A percentile compares a stretch with the other conserved stretches of the same genome.
These are phyloP conservation scores for Protomyces inundatus DNA, from an alignment of 1,139 yeast species.

Conservation along the genomic window DNA sequence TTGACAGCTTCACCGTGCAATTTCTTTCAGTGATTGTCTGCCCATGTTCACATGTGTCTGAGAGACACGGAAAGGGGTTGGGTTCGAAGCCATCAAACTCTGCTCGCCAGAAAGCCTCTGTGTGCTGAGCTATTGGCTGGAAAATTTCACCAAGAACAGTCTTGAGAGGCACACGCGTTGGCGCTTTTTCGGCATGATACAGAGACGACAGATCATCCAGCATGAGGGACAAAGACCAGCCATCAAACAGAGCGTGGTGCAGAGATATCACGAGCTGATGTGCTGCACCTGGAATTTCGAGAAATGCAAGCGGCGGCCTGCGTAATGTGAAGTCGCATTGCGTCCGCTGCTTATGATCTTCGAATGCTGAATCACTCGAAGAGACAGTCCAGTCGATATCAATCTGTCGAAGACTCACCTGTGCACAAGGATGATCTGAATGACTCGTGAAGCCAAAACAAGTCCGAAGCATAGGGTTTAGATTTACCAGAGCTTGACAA, in stretches of 20 bases:
- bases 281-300: background rate
- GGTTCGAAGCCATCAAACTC: background rate
- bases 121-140: background rate
- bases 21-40: background rate
- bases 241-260: constrained; percentile 33
- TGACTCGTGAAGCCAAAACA: constrained; percentile 29
- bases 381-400: constrained; percentile 2
- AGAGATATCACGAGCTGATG: constrained; percentile 27
- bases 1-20: background rate
- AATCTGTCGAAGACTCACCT: constrained; percentile 20
- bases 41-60: background rate
- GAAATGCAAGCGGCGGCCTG: constrained; percentile 7
- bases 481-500: constrained; percentile 24
- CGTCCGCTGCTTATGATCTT: background rate
- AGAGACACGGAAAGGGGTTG: background rate
- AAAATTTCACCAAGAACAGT: background rate
- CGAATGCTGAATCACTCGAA: background rate
- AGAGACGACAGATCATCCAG: constrained; percentile 24
- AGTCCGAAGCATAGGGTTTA: constrained; percentile 32
- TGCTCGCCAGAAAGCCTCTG: background rate
- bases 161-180: constrained; percentile 13
- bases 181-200: background rate
- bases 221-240: constrained; percentile 28
- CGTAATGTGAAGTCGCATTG: background rate
- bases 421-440: constrained; percentile 28